Base-by-base conservation (phyloP, 805 yeast species). In the Suhomyces sp. region DNA sequence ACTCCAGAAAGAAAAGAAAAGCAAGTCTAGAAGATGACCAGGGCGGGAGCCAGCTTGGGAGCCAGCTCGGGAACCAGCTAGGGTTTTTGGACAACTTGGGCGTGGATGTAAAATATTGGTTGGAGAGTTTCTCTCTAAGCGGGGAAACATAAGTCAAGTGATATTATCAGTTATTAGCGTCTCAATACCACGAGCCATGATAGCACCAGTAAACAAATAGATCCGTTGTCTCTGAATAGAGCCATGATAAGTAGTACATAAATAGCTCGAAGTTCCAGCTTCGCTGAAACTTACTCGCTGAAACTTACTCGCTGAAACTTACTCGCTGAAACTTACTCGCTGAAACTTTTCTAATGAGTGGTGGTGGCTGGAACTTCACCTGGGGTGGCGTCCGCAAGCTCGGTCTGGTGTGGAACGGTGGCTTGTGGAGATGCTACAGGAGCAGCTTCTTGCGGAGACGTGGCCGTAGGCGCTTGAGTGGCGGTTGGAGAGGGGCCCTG, bases 21-120 rank as follows among this genome's bases (percentile, higher is more conserved):
- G 49, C 50, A 44, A 52, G 49, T 36, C 27, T 47, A 6, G 47
- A 12, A 19, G n/a, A 35, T 12, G 40, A 44, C 9, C 2, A 54
- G 23, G 53, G 58, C 4, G 63, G 65, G 12, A 64, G 59, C n/a
- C 58, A 66, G 27, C 60, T 73, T 10, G 77, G 76, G 23, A 9
- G 53, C 44, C 54, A 55, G 23, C 54, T 61, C 4, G 64, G 65
- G n/a, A 65, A 59, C 15, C 58, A 66, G 27, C 60, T 73, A 10
- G 77, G 76, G 27, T 72, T 75, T 51, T 54, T 75, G 17, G 78
- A 74, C 15, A 75, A 67, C 54, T 59, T 75, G 33, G 77, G 78
- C 1, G 76, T 72, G 23, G 79, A 75, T 55, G 77, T 75, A 10
- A 70, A 67, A 56, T 54, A 60, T 5, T 75, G 79, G 79, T 65